Evolutionary conservation across 2,329 filamentous ascomycete species (phyloP).

Genomic region (Xylariaceae sp.): DNA sequence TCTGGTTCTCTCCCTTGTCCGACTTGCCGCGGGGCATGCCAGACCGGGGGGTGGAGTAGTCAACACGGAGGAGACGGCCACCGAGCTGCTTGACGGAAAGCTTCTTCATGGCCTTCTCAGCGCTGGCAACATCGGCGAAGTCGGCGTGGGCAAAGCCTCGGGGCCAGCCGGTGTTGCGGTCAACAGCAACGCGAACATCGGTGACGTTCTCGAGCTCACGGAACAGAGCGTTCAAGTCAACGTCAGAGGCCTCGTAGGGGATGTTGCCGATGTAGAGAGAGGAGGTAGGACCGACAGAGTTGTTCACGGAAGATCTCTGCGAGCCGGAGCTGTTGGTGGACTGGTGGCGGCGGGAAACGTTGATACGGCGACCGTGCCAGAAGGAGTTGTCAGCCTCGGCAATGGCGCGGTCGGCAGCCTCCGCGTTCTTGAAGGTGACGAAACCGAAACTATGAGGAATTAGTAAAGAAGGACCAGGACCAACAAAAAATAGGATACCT

Average conservation of each 20-base stretch:
- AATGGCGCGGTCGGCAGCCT: conserved; percentile 23
- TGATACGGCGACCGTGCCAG: conserved; percentile 34
- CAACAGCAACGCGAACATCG: conserved; percentile 77
- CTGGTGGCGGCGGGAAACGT: conserved; percentile 20
- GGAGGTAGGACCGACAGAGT: conserved; percentile 43
- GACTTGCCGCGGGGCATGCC: neutral
- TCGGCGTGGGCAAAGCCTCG: conserved; percentile 82
- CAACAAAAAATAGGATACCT: neutral
- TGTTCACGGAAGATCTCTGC: neutral
- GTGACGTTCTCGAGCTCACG: conserved; percentile 61
- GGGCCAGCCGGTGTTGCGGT: conserved; percentile 72
- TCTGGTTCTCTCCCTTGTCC: neutral
- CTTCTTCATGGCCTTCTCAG: conserved; percentile 52
- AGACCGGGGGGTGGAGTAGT: conserved; percentile 45
- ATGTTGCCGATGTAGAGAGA: conserved; percentile 82
- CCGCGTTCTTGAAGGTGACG: conserved; percentile 21
- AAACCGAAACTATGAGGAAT: conserved; percentile 29
- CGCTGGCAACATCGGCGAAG: conserved; percentile 63
- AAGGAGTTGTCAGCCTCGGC: conserved; percentile 28
- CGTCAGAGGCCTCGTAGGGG: conserved; percentile 78
- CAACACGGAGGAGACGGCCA: conserved; percentile 59
- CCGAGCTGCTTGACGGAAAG: conserved; percentile 57
- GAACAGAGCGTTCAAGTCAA: conserved; percentile 76
- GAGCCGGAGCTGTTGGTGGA: too few species aligned
- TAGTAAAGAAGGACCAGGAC: conserved; percentile 2